Conservation (phyloP, 192 early-diverging fungal genomes). For the Coemansia sp. region DNA sequence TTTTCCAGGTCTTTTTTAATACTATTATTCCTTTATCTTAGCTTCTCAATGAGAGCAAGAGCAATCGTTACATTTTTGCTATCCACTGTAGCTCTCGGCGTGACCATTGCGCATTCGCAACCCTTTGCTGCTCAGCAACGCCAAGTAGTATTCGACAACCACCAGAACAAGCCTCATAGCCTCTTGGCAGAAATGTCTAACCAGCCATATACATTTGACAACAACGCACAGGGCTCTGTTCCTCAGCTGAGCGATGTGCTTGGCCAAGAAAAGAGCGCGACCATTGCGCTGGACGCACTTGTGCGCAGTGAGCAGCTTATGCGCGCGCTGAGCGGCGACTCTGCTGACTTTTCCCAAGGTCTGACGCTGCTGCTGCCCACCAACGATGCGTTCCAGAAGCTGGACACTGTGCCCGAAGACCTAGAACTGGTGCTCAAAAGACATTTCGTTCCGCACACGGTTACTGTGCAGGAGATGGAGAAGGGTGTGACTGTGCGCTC, state of each 20-base stretch:
- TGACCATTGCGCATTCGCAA: slow-evolving; percentile 12
- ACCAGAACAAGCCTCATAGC: neutral
- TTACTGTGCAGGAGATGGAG: slow-evolving; percentile 32
- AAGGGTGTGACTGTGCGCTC: slow-evolving; percentile 24
- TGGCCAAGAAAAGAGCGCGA: slow-evolving; percentile 42
- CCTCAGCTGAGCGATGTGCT: slow-evolving; percentile 46
- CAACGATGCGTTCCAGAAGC: slow-evolving; percentile 41
- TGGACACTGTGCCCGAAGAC: slow-evolving; percentile 31
- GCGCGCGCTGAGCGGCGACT: slow-evolving; percentile 50
- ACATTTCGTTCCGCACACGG: slow-evolving; percentile 41
- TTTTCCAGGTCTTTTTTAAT: neutral
- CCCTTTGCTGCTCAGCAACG: slow-evolving; percentile 27
- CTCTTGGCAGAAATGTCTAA: slow-evolving; percentile 7
- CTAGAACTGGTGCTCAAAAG: slow-evolving; percentile 40
- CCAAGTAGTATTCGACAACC: slow-evolving; percentile 19
- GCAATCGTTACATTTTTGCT: slow-evolving; percentile 16
- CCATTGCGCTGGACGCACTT: slow-evolving; percentile 46
- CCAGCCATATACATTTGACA: slow-evolving; percentile 37
- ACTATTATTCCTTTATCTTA: neutral
- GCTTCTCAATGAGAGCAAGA: slow-evolving; percentile 12
- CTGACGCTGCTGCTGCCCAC: slow-evolving; percentile 50
- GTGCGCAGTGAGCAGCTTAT: slow-evolving; percentile 41
- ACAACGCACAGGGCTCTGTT: slow-evolving; percentile 14
- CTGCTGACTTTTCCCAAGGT: slow-evolving; percentile 34
- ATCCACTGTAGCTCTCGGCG: slow-evolving; percentile 13